Conservation (phyloP, 2,329 filamentous ascomycete species). For the Aureobasidium mangrovei region DNA sequence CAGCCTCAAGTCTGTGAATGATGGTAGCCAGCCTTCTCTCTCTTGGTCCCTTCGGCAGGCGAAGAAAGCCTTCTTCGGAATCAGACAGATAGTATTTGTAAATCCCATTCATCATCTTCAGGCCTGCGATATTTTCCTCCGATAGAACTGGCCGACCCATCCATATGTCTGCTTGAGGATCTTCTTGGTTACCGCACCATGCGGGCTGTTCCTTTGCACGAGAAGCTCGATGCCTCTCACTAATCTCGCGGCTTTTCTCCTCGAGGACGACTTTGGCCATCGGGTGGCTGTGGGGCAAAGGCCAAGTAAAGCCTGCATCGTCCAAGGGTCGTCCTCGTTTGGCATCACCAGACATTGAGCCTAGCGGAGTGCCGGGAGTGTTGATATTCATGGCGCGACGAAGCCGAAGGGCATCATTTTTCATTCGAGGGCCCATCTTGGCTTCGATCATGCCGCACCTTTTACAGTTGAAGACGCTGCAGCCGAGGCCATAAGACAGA, state of each 20-base stretch:
- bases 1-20: not conserved
- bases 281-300: not conserved
- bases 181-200: not conserved
- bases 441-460: conserved; percentile 1
- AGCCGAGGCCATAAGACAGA: not conserved
- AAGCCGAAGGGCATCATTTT: not conserved
- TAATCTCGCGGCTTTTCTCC: not conserved
- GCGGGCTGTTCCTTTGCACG: not conserved
- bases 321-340: not conserved
- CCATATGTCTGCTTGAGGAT: conserved; percentile 1
- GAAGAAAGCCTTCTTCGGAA: not conserved
- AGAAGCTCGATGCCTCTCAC: not conserved
- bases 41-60: not conserved
- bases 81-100: conserved; percentile 2
- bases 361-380: not conserved
- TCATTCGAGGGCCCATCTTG: not conserved
- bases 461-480: not conserved
- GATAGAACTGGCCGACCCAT: conserved; percentile 2
- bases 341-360: not conserved
- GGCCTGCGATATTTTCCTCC: not conserved
- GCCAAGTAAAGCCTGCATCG: not conserved
- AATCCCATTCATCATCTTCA: not conserved
- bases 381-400: not conserved
- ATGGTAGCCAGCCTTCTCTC: not conserved
- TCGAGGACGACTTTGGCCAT: not conserved